Evolutionary conservation across 176 grass and related monocot genomes (phyloP).

Genomic region (Oryza glumipatula): DNA sequence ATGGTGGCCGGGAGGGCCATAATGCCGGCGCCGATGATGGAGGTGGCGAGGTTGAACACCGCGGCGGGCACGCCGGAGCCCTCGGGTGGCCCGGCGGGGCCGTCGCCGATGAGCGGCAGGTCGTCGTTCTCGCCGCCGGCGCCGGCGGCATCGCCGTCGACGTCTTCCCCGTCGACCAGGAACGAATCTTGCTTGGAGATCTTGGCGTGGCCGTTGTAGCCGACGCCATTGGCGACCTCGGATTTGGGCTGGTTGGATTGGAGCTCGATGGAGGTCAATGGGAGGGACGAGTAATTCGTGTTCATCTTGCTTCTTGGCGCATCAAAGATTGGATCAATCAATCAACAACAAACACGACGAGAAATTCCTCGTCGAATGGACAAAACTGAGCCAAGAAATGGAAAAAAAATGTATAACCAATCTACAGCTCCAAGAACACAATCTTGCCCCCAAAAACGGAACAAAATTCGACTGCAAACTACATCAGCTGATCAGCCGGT

Average conservation of each 20-base stretch:
- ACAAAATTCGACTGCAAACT: background rate
- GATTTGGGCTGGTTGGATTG: constrained; percentile 50
- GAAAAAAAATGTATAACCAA: background rate
- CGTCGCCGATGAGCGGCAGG: constrained; percentile 74
- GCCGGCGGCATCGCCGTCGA: background rate
- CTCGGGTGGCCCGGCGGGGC: constrained; percentile 27
- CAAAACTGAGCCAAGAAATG: background rate
- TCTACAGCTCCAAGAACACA: background rate
- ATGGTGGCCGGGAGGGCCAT: constrained; percentile 98
- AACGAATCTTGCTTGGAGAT: constrained; percentile 57
- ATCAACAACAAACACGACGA: background rate
- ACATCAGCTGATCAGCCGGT: too few species aligned
- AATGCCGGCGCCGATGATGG: constrained; percentile 96
- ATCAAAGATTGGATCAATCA: constrained; percentile 30
- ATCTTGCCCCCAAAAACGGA: background rate
- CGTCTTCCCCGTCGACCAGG: constrained; percentile 46
- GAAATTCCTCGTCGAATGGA: background rate
- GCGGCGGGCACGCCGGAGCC: constrained; percentile 66
- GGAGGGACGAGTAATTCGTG: constrained; percentile 72
- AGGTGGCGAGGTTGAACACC: constrained; percentile 95
- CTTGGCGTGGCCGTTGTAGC: constrained; percentile 50
- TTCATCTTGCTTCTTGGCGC: constrained; percentile 48
- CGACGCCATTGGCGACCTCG: constrained; percentile 18
- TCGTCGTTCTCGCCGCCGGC: constrained; percentile 54
- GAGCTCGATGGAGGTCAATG: constrained; percentile 74